Base-by-base conservation (phyloP, 805 yeast species). In the Hanseniaspora hatyaiensis region DNA sequence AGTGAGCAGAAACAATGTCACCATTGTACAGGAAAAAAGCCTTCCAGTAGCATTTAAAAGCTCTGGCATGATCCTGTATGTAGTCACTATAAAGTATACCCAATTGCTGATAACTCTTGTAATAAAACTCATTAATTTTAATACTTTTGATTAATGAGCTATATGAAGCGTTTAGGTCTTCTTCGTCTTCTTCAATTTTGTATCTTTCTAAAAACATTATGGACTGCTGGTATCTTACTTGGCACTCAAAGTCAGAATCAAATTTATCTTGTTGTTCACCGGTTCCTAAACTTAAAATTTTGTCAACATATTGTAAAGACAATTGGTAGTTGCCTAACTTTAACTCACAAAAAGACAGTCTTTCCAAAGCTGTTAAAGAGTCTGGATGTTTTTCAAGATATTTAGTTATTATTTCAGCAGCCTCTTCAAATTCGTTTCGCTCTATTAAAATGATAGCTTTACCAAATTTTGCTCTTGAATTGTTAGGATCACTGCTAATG, bases 1-100 rank as follows among this genome's bases (percentile, higher is more conserved):
- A 74, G 54, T 72, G 71, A 0, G 95, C 94, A 1, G 98, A 84
- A 1, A 63, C 65, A 8, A 82, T 64, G 57, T 92, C 94, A 12
- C 80, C 74, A 0, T 80, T 72, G 61, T 87, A 92, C 26, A 89
- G 64, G 57, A 89, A 96, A 59, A 89, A 83, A 0, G 97, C 96
- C 57, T 80, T 84, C 59, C 80, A 77, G 60, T 80, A 89, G 61
- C 96, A 87, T 59, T 85, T 86, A 47, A 78, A 78, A 0, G 96
- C 94, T 40, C 92, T 73, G 0, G 66, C 65, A 23, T 63, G 59
- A 57, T 87, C 95, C 8, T 68, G 63, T 51, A 71, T 78, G 50
- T 72, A 66, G 1, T 73, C 70, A 3, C 72, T 63, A 56, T 85
- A 88, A n/a, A 85, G 68, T 42, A 72, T 61, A 20, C 98, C 98